Evolutionary conservation across 768 basidiomycete species (phyloP), one percentile per base, ranked within the genome.

Genomic region (Galerina sulciceps): DNA sequence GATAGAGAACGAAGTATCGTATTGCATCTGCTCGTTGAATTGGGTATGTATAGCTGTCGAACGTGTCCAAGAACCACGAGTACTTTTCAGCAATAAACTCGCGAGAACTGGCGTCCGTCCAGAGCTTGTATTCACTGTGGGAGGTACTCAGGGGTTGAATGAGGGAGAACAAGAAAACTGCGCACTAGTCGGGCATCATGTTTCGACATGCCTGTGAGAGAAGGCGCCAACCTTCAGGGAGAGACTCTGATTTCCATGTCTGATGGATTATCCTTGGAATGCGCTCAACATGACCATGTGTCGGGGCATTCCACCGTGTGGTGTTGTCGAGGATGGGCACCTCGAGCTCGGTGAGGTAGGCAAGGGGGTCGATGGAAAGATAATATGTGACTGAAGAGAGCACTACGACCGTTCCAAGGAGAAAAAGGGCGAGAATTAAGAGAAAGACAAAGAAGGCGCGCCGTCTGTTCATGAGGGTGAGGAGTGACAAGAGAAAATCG

Each of bases 21-120:
- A 99, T 99, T 34, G 85, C 93, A 74, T 99, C 97, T 20, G 97
- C 97, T 42, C 97, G 92, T 71, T 96, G 95, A 68, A 98, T 97
- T 42, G 85, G 79, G 73, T 95, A 98, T 58, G 84, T 80, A 81
- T 99, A 99, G 62, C 84, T 82, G 77, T 98, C 94, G 69, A 91
- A 99, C 22, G 92, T 96, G 66, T 92, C 85, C 49, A 99, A 83
- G 76, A 97, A 97, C 89, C 94, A 94, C 17, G 90, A 82, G 68
- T 99, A 99, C 58, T 93, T 74, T 58, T 86, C 76, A 15, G 90
- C 88, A 66, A 99, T 93, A 75, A 99, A 99, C 65, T 90, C 84
- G 63, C 94, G 88, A 14, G 97, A 93, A 60, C 83, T 79, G 8
- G 86, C 91, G 73, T 99, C 97, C 13, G 97, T 98, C 97, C 97